Percentiles rank a stretch among this genome's conserved stretches.
phyloP scores from a whole-genome alignment of 1,139 yeast species.

The Geotrichum europaeum region DNA sequence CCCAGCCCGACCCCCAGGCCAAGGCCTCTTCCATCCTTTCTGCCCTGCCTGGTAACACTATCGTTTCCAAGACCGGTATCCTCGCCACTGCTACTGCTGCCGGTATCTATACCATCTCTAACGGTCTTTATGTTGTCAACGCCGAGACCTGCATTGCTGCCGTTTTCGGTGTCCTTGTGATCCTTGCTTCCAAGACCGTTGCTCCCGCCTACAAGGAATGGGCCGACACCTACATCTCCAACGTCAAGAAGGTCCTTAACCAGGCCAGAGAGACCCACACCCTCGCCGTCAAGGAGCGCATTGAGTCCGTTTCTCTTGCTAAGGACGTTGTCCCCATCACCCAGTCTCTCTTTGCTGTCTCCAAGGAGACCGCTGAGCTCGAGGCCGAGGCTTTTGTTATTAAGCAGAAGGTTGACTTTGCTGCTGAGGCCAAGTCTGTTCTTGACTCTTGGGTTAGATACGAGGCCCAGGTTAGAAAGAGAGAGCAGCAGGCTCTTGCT shows the following conservation, averaged over 20 bases:
- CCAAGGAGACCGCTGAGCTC: constrained; percentile 92
- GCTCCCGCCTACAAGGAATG: constrained; percentile 94
- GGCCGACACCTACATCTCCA: constrained; percentile 87
- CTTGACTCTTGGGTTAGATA: constrained; percentile 99
- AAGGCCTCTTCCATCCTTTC: constrained; percentile 87
- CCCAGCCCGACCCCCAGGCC: constrained; percentile 68
- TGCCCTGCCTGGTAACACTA: constrained; percentile 87
- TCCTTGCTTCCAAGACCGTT: constrained; percentile 73
- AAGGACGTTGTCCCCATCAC: constrained; percentile 91
- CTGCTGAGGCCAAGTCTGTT: constrained; percentile 86
- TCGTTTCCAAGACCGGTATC: constrained; percentile 87
- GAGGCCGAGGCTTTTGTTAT: constrained; percentile 92
- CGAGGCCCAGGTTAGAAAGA: constrained; percentile 93
- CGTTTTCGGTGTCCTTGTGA: constrained; percentile 72
- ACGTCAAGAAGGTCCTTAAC: constrained; percentile 75
- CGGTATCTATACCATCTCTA: constrained; percentile 86
- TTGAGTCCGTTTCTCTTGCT: constrained; percentile 77
- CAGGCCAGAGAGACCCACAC: constrained; percentile 88
- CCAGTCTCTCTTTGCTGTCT: constrained; percentile 82
- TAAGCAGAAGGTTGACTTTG: constrained; percentile 84
- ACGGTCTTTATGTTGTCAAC: constrained; percentile 86
- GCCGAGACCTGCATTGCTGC: constrained; percentile 85
- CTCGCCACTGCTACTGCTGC: constrained; percentile 95
- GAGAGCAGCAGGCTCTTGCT: constrained; percentile 90
- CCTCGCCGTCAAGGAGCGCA: constrained; percentile 87